A percentile compares a stretch with the other conserved stretches of the same genome.
phyloP scores from a whole-genome alignment of 2,329 filamentous ascomycete genomes.

The Sarocladium oryzae region DNA sequence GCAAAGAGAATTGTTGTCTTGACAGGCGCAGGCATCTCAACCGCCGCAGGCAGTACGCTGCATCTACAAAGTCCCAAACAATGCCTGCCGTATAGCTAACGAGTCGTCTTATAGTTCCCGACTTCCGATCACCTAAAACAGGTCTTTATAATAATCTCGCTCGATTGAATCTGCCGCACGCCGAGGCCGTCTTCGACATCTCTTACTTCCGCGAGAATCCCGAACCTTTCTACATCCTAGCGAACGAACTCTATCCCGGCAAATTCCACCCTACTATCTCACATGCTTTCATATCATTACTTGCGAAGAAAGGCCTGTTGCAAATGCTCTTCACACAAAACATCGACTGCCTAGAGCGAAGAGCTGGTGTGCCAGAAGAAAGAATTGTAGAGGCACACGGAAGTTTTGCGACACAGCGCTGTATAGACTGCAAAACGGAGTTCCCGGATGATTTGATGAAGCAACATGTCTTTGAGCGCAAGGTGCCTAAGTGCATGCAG shows the following conservation, averaged over 20 bases:
- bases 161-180: slow-evolving; percentile 75
- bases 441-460: slow-evolving; percentile 73
- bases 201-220: slow-evolving; percentile 80
- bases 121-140: slow-evolving; percentile 89
- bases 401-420: slow-evolving; percentile 85
- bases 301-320: slow-evolving; percentile 72
- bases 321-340: slow-evolving; percentile 94
- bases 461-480: slow-evolving; percentile 55
- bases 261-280: slow-evolving; percentile 83
- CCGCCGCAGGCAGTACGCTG: slow-evolving; percentile 55
- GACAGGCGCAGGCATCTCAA: slow-evolving; percentile 86
- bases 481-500: slow-evolving; percentile 62
- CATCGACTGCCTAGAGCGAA: slow-evolving; percentile 89
- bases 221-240: slow-evolving; percentile 84
- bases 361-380: slow-evolving; percentile 73
- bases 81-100: slow-evolving; percentile 14
- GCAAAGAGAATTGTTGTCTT: slow-evolving; percentile 74
- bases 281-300: slow-evolving; percentile 79
- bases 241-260: slow-evolving; percentile 86
- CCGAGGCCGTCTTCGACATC: slow-evolving; percentile 93
- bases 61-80: neutral
- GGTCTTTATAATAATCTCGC: slow-evolving; percentile 91
- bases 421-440: slow-evolving; percentile 73
- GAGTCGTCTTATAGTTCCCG: slow-evolving; percentile 60
- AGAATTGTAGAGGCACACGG: slow-evolving; percentile 91